phyloP scores from a whole-genome alignment of 352 stramenopile species.

The Globisporangium perplexum region DNA sequence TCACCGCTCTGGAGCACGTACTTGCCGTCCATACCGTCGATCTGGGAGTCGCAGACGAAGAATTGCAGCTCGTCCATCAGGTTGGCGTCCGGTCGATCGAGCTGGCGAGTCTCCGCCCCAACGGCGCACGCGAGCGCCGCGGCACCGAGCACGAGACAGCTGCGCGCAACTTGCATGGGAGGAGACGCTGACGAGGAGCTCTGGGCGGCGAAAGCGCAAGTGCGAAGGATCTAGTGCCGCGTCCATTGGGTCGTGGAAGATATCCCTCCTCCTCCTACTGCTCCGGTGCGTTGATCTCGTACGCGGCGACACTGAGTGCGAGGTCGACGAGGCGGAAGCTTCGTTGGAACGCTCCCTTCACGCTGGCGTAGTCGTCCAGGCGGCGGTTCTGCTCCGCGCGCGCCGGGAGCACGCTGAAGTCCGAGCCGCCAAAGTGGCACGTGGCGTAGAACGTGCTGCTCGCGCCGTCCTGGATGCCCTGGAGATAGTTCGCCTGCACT shows the following conservation, averaged over 20 bases:
- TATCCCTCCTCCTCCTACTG: neutral
- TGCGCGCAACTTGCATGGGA: no score
- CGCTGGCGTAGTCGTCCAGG: constrained; percentile 11
- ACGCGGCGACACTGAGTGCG: constrained; percentile 7
- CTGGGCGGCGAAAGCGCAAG: no score
- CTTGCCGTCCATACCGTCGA: constrained; percentile 46
- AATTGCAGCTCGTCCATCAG: constrained; percentile 17
- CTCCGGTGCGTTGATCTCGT: constrained; percentile 3
- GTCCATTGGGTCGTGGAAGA: no score
- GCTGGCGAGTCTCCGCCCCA: neutral
- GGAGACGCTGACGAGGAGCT: no score
- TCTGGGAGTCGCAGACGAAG: constrained; percentile 44
- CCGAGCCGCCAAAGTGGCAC: constrained; percentile 6
- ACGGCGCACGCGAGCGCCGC: neutral
- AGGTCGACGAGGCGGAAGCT: constrained; percentile 8
- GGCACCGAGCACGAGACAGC: neutral
- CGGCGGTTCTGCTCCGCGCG: neutral
- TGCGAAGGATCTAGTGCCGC: no score
- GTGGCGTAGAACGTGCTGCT: constrained; percentile 9
- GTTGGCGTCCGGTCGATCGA: neutral
- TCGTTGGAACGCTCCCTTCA: neutral
- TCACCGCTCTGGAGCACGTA: constrained; percentile 29
- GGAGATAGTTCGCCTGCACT: constrained; percentile 5
- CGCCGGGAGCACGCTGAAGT: constrained; percentile 5
- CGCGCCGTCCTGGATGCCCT: constrained; percentile 2